Evolutionary conservation across 768 basidiomycete species (phyloP).

Genomic region (Clitopilus hobsonii): DNA sequence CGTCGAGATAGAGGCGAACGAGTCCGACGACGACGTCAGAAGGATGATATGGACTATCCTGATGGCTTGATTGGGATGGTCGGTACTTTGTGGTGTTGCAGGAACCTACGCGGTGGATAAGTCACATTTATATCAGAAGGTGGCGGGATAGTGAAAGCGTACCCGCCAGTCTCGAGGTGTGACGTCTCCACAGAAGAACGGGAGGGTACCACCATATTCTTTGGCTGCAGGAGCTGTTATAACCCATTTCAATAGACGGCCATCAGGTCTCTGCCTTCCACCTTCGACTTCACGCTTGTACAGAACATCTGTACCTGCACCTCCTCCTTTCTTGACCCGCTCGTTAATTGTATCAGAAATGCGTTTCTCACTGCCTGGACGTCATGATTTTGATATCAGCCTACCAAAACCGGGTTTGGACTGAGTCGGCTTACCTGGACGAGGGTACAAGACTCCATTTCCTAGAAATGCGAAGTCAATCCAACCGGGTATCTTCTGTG

Average conservation of each 20-base stretch:
- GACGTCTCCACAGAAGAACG: conserved; percentile 75
- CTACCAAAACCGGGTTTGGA: background rate
- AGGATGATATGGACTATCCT: conserved; percentile 50
- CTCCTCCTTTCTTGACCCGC: conserved; percentile 35
- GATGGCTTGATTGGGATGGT: conserved; percentile 44
- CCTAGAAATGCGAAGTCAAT: conserved; percentile 65
- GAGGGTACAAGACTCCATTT: conserved; percentile 28
- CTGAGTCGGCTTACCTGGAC: background rate
- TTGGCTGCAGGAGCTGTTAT: conserved; percentile 34
- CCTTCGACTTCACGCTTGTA: conserved; percentile 46
- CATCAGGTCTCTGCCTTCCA: conserved; percentile 54
- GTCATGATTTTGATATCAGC: background rate
- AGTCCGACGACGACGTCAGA: conserved; percentile 24
- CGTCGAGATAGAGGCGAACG: conserved; percentile 21
- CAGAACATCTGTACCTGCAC: conserved; percentile 16
- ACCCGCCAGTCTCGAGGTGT: conserved; percentile 60
- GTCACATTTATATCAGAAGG: background rate
- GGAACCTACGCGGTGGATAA: conserved; percentile 37
- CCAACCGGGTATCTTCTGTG: conserved; percentile 52
- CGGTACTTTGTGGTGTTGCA: conserved; percentile 34
- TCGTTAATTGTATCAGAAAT: conserved; percentile 53
- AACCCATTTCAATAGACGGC: conserved; percentile 53
- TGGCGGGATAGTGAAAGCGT: conserved; percentile 14
- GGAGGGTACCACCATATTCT: conserved; percentile 31
- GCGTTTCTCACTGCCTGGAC: conserved; percentile 9